phyloP scores from a whole-genome alignment of 164 flowering plant genomes.

The Annona cherimola region DNA sequence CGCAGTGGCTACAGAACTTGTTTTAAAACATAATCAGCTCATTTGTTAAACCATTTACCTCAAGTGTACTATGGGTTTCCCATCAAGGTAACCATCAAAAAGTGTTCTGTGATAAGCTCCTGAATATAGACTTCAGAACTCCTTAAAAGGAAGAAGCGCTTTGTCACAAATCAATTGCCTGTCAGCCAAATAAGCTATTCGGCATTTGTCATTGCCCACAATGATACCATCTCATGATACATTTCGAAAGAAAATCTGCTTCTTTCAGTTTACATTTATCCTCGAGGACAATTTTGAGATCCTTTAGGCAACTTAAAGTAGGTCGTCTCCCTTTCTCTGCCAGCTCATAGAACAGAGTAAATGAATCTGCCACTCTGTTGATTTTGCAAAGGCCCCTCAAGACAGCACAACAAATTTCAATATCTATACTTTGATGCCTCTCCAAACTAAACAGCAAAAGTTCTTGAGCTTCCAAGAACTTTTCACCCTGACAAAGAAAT shows the following conservation, averaged over 20 bases:
- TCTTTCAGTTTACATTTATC: conserved; percentile 42
- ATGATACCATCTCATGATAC: background rate
- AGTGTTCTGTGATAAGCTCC: too few relatives aligned
- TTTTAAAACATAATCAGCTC: background rate
- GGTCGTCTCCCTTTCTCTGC: conserved; percentile 43
- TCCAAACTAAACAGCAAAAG: conserved; percentile 48
- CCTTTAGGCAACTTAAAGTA: conserved; percentile 34
- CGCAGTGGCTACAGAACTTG: background rate
- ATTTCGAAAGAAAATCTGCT: conserved; percentile 53
- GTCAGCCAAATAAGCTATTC: background rate
- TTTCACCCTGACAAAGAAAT: conserved; percentile 37
- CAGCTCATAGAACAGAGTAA: conserved; percentile 52
- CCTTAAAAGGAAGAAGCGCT: background rate
- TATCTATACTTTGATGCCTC: conserved; percentile 33
- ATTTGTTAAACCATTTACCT: background rate
- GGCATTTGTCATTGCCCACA: background rate
- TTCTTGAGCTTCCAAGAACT: conserved; percentile 38
- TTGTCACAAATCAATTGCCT: background rate
- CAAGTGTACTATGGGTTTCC: background rate
- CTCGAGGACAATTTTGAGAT: conserved; percentile 35
- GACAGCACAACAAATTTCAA: conserved; percentile 31
- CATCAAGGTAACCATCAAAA: background rate
- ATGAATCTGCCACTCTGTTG: conserved; percentile 49
- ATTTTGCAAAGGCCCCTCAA: conserved; percentile 50
- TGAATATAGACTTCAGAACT: background rate